Percentiles rank a stretch among this genome's conserved stretches.
Evolutionary conservation across 176 grass and related monocot genomes (phyloP).

Genomic region (maize (Zea mays)): Zm-B73-REFERENCE-NAM-5.0 NC_050099.1:18540501-18541000

Average conservation of each 20-base stretch:
- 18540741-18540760: not conserved
- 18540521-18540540: too few species aligned
- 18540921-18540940: not conserved
- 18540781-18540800: not conserved
- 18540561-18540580: not conserved
- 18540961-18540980: not conserved
- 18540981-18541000: not conserved
- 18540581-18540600: not conserved
- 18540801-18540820: not conserved
- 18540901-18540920: not conserved
- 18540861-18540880: conserved; percentile 11
- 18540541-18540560: too few species aligned
- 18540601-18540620: not conserved
- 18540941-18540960: not conserved
- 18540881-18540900: not conserved
- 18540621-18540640: not conserved
- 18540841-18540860: not conserved
- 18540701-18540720: not conserved
- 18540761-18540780: conserved; percentile 5
- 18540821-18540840: not conserved
- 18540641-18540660: not conserved
- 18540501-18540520: not conserved
- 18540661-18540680: not conserved
- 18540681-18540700: not conserved
- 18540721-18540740: not conserved